Percentiles rank a stretch among this genome's conserved stretches.
Evolutionary conservation across 83 land plant genomes (phyloP).

Genomic region (Diphasiastrum complanatum): DNA sequence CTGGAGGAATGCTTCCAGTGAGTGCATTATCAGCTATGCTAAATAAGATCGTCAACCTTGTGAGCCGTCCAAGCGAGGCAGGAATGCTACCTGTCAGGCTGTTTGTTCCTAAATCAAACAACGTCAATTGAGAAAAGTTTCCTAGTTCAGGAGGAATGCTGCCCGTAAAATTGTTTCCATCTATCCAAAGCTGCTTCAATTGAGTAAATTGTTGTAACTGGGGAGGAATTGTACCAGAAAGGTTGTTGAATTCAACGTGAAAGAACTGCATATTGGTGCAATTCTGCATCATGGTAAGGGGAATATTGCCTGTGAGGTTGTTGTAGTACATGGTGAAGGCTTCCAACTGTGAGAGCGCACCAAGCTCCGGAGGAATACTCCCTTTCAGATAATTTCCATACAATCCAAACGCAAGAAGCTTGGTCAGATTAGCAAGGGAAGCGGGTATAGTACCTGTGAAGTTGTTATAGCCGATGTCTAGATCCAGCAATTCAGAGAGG

Average conservation of each 20-base stretch:
- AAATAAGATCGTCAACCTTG: not conserved
- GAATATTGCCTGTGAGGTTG: conserved; percentile 1
- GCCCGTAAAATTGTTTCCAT: too few relatives aligned
- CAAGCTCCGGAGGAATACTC: not conserved
- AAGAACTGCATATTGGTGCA: not conserved
- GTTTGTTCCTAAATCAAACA: not conserved
- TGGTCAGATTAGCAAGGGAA: conserved; percentile 9
- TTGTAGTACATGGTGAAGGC: not conserved
- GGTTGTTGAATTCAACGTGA: too few relatives aligned
- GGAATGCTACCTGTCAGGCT: not conserved
- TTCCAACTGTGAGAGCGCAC: not conserved
- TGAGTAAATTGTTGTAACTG: not conserved
- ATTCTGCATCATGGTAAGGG: not conserved
- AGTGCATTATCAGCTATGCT: not conserved
- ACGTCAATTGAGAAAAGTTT: not conserved
- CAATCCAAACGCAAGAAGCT: not conserved
- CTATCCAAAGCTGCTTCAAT: not conserved
- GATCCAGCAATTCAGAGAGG: not conserved
- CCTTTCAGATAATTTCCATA: not conserved
- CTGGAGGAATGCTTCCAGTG: not conserved
- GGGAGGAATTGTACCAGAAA: too few relatives aligned
- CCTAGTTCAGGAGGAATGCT: too few relatives aligned
- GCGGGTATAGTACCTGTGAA: conserved; percentile 13
- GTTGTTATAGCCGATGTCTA: not conserved
- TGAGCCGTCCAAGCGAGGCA: not conserved